Evolutionary conservation across 176 grass and related monocot species (phyloP).

Genomic region (Triticum turgidum): DNA sequence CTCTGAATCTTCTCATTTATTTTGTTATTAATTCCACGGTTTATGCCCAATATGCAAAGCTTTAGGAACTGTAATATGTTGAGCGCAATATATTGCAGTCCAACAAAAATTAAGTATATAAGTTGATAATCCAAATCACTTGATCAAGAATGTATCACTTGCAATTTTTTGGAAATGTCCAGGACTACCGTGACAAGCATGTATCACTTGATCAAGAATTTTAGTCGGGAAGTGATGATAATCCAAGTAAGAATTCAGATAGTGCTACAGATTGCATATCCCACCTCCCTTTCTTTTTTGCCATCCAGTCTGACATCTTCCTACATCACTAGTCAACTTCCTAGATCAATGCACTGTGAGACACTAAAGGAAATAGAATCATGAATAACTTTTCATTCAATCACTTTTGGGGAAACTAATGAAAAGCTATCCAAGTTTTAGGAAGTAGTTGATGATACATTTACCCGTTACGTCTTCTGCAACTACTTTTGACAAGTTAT

Average conservation of each 20-base stretch:
- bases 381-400: not conserved
- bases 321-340: too few species aligned
- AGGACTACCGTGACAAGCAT: not conserved
- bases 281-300: not conserved
- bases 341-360: too few species aligned
- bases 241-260: too few species aligned
- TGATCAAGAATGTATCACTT: too few species aligned
- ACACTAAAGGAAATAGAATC: not conserved
- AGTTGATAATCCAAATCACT: too few species aligned
- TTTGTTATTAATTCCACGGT: too few species aligned
- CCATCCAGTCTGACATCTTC: too few species aligned
- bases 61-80: conserved; percentile 34
- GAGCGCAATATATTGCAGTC: too few species aligned
- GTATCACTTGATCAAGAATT: not conserved
- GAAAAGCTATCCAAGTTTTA: not conserved
- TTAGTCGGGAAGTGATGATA: not conserved
- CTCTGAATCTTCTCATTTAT: too few species aligned
- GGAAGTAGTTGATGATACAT: not conserved
- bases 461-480: not conserved
- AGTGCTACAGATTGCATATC: not conserved
- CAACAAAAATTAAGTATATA: not conserved
- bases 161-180: not conserved
- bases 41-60: conserved; percentile 46
- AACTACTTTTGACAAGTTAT: conserved; percentile 30
- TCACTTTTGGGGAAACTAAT: not conserved